Evolutionary conservation across 2,329 filamentous ascomycete genomes (phyloP), one percentile per base, ranked within the genome.

Genomic region (Cladosporium sp.): DNA sequence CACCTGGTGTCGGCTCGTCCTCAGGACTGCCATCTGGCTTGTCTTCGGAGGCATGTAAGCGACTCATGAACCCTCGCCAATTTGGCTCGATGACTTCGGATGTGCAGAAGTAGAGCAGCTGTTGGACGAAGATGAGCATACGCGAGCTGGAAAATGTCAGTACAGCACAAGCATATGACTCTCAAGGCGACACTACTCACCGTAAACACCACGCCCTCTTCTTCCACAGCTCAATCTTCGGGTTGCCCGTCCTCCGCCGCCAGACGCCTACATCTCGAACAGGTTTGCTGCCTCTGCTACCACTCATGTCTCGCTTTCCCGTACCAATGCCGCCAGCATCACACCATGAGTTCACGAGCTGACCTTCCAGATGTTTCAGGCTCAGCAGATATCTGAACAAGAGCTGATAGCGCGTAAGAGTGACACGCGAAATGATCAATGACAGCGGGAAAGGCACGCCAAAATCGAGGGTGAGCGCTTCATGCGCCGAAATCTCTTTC

Each of bases 1-100:
- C 83, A 65, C 85, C 80, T 2, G 64, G 57, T 11, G 49, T 44
- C 5, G 60, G 16, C 2, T 56, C 37, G 21, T 52, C 58, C 5
- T 58, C 63, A 2, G 35, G 21, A 1, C 12, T 14, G 16, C n/a
- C 57, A 21, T 62, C 64, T 14, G 62, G 46, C 7, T 52, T 52
- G 53, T 65, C 62, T 26, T 65, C 53, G 4, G 62, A 65, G 8
- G 53, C 55, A 14, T 89, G 89, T 6, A 98, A 84, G 35, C 92
- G 85, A n/a, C 89, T 88, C 92, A 97, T 97, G 67, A 99, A 87
- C 57, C 89, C 90, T 70, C 92, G 88, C 95, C 95, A 99, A 78
- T 98, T 98, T 3, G 94, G 95, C 78, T 99, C 95, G 64, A 99
- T 96, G 63, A 99, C 95, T 78, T 99, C 95, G 0, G 92, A 89